Conservation (phyloP, 257 asterid genomes). For the Ilex aquifolium region DNA sequence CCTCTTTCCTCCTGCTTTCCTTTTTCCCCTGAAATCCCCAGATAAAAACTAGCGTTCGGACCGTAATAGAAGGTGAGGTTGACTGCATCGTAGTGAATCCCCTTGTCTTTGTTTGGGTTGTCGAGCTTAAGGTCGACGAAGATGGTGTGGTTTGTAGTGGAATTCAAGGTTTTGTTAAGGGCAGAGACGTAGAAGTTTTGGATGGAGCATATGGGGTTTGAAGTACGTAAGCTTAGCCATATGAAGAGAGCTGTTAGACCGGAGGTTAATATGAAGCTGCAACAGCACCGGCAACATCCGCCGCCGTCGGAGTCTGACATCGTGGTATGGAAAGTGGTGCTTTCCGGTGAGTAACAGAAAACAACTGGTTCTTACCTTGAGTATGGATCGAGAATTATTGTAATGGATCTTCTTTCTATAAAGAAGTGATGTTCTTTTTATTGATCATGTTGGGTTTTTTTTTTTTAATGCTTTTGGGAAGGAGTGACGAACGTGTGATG, state of each 20-base stretch:
- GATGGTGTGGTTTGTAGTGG: slow-evolving; percentile 45
- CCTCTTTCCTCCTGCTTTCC: too few relatives aligned
- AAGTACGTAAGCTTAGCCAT: slow-evolving; percentile 80
- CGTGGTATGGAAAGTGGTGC: not conserved
- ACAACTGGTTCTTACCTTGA: too few relatives aligned
- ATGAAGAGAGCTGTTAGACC: slow-evolving; percentile 79
- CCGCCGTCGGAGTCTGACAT: slow-evolving; percentile 22
- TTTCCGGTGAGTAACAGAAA: slow-evolving; percentile 6
- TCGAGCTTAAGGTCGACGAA: slow-evolving; percentile 47
- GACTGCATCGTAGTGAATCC: slow-evolving; percentile 47
- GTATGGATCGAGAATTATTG: too few relatives aligned
- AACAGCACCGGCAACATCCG: slow-evolving; percentile 47
- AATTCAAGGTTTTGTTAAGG: slow-evolving; percentile 37
- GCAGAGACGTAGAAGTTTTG: slow-evolving; percentile 46
- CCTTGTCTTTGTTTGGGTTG: slow-evolving; percentile 67
- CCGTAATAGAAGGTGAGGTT: slow-evolving; percentile 35
- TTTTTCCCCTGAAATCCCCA: too few relatives aligned
- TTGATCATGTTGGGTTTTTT: too few relatives aligned
- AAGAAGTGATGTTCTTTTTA: too few relatives aligned
- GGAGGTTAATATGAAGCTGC: slow-evolving; percentile 63
- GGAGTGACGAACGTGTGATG: too few relatives aligned
- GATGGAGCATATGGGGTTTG: slow-evolving; percentile 49
- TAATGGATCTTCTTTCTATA: too few relatives aligned
- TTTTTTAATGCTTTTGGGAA: too few relatives aligned
- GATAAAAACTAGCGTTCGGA: slow-evolving; percentile 14